Evolutionary conservation across 169 alveolate genomes (phyloP), one percentile per base, ranked within the genome.

Genomic region (Theileria annulata): DNA sequence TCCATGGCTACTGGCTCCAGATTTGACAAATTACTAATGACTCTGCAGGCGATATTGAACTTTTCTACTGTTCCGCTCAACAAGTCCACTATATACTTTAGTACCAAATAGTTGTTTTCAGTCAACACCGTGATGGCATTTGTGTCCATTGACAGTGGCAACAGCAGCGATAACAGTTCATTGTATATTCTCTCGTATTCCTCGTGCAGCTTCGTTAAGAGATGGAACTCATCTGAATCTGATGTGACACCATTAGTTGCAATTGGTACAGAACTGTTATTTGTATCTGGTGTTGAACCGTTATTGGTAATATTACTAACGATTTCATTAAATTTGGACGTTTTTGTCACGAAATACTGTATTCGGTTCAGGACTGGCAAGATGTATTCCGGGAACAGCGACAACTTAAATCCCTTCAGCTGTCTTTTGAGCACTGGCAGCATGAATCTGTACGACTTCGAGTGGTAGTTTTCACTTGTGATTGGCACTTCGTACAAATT

Each of bases 401-500:
- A 35, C 21, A 82, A 37, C 28, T 60, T 63, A 30, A 30, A 70
- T 0, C 86, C 86, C 67, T 77, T 75, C 59, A 82, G 51, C 77
- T 82, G 89, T 28, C 85, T 8, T 48, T 82, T 78, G 58, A 82
- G 66, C 13, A 82, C 33, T 13, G 89, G 89, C 25, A 82, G 23
- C 89, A 82, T 82, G 79, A 68, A 82, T 9, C 49, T 59, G 54
- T 56, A 25, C 59, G 89, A 64, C 5, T 75, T 85, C 13, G 51
- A 47, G 21, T 66, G 37, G 49, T 35, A 82, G 23, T 35, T 48
- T 13, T 75, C 89, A 42, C 79, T 72, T 9, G 89, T 75, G 59
- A 82, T 82, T 5, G 89, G 89, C 0, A 82, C 21, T 59, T 25
- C 42, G 63, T 75, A 75, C 51, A 82, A 49, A 23, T 75, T 64